These are phyloP conservation scores for Fonsecaea pedrosoi DNA, from an alignment of 2,329 filamentous ascomycete genomes.

Conservation along the genomic window DNA sequence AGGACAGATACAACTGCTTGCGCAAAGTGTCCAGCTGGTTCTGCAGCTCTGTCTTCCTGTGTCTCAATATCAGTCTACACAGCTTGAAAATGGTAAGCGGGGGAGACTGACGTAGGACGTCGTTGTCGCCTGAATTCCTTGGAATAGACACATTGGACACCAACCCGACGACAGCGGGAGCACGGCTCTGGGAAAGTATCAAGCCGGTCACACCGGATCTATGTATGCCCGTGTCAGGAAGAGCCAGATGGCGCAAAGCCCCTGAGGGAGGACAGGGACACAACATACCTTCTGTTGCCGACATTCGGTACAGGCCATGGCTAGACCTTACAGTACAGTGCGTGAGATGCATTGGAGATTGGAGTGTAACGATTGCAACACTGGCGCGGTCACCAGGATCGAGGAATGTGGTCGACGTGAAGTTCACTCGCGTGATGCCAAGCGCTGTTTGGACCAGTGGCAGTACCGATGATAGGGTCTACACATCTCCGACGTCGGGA, in stretches of 20 bases:
- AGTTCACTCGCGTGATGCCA: background rate
- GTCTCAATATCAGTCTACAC: background rate
- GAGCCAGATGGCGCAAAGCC: background rate
- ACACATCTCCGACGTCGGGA: no score
- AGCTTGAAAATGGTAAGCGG: background rate
- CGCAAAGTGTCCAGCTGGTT: slow-evolving; percentile 13
- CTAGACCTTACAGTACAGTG: background rate
- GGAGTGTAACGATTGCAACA: background rate
- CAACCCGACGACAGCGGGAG: slow-evolving; percentile 16
- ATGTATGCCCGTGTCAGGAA: background rate
- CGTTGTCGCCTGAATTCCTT: slow-evolving; percentile 8
- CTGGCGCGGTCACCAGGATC: background rate
- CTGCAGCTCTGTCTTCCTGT: slow-evolving; percentile 14
- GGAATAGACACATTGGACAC: slow-evolving; percentile 8
- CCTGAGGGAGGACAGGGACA: background rate
- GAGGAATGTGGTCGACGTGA: background rate
- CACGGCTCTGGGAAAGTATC: slow-evolving; percentile 15
- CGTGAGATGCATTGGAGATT: slow-evolving; percentile 3
- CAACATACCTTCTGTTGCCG: slow-evolving; percentile 68
- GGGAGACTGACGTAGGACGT: slow-evolving; percentile 11
- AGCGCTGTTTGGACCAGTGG: background rate
- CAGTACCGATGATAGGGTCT: no score
- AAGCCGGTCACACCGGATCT: slow-evolving; percentile 13
- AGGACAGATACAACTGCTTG: slow-evolving; percentile 6
- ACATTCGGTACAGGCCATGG: slow-evolving; percentile 69